A percentile compares a stretch with the other conserved stretches of the same genome.
Evolutionary conservation across 441 rosid species (phyloP).

Genomic region (Raphanus hybrid): DNA sequence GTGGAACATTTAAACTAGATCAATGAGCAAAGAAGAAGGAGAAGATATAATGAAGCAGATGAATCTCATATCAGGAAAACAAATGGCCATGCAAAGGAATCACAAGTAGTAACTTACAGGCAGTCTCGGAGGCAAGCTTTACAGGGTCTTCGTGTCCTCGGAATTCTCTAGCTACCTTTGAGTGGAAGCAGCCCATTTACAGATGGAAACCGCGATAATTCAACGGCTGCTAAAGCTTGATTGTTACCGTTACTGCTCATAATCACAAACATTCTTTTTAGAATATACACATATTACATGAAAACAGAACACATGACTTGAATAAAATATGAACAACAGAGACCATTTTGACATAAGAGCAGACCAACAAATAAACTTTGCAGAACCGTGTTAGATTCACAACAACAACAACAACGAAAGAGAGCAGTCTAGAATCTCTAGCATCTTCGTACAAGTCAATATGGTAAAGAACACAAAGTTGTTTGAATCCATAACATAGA

Average conservation of each 20-base stretch:
- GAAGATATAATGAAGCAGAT: not conserved
- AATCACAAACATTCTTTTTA: conserved; percentile 15
- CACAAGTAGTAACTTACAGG: conserved; percentile 59
- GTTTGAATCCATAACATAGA: not conserved
- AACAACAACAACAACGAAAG: conserved; percentile 1
- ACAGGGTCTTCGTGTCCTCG: conserved; percentile 88
- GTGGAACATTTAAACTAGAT: not conserved
- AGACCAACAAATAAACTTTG: not conserved
- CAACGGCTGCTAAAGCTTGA: conserved; percentile 6
- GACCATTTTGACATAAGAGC: not conserved
- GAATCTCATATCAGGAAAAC: conserved; percentile 3
- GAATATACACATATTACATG: conserved; percentile 5
- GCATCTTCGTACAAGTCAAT: conserved; percentile 18
- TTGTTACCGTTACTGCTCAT: conserved; percentile 30
- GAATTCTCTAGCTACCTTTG: conserved; percentile 65
- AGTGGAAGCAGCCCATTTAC: conserved; percentile 96
- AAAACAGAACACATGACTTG: conserved; percentile 5
- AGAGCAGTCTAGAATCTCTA: conserved; percentile 12
- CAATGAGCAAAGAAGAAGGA: not conserved
- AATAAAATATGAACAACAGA: not conserved
- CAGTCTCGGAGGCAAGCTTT: conserved; percentile 85
- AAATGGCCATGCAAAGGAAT: conserved; percentile 13
- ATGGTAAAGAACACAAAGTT: not conserved
- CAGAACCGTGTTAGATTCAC: not conserved
- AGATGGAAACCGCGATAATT: conserved; percentile 25